Base-by-base conservation (phyloP, 2,329 filamentous ascomycete species). In the Myriosclerotinia curreyana region DNA sequence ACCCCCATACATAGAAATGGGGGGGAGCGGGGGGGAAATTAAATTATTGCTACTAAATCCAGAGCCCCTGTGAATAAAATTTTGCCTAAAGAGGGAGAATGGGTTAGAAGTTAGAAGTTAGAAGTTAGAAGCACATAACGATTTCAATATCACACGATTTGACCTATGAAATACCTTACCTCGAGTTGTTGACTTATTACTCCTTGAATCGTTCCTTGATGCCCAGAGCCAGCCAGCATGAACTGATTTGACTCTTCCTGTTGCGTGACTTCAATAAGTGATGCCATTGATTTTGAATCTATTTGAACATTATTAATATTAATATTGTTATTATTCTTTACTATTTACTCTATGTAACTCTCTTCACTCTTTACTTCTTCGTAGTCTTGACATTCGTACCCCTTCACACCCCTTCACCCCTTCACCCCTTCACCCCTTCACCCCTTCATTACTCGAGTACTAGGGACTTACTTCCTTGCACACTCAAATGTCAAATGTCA, bases 111-210 rank as follows among this genome's bases (percentile, higher is more conserved):
- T n/a, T n/a, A n/a, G n/a, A n/a, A n/a, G n/a, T n/a, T n/a, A n/a
- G n/a, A n/a, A n/a, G n/a, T n/a, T 25, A 9, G 55, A 36, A 48
- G 55, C 42, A 59, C 44, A 38, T 48, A 11, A 11, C 44, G n/a
- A 38, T 59, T 34, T 59, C 55, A 20, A 48, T 59, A 59, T 59
- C 55, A 59, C 55, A 48, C 55, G 1, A 14, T 25, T 12, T n/a
- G 14, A 7, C 55, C 55, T 48, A 59, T 59, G 20, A 9, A 48
- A 49, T 48, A 48, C 55, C 42, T 59, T 48, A 15, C 14, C 42
- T 36, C 14, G 5, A 17, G 3, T n/a, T n/a, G n/a, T n/a, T 20
- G 6, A 25, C 42, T 36, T 28, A 20, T n/a, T n/a, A 34, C 14
- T 36, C 42, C 20, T 25, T 36, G 42, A 48, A 48, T 28, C 28